These are phyloP conservation scores for Amylocarpus encephaloides DNA, from an alignment of 2,329 filamentous ascomycete genomes.

Conservation along the genomic window DNA sequence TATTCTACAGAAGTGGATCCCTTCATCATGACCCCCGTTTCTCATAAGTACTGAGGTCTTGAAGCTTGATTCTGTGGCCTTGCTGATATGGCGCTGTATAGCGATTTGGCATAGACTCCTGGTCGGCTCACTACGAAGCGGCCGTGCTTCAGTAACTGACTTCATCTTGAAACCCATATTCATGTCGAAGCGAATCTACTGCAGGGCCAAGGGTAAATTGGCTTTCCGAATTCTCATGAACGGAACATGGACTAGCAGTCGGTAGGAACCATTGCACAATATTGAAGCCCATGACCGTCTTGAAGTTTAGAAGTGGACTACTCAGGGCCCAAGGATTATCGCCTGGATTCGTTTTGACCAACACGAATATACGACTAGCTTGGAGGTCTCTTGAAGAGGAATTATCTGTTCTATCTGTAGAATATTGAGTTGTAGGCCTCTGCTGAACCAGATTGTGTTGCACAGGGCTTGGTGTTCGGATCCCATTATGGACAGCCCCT, in stretches of 20 bases:
- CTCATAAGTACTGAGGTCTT: neutral
- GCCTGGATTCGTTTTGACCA: constrained; percentile 62
- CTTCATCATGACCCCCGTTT: too few relatives aligned
- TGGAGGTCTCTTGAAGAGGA: constrained; percentile 18
- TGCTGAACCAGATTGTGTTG: too few relatives aligned
- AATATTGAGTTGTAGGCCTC: too few relatives aligned
- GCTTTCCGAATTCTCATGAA: constrained; percentile 58
- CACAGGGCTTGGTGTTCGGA: too few relatives aligned
- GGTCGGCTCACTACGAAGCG: too few relatives aligned
- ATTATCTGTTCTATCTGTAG: neutral
- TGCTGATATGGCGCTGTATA: neutral
- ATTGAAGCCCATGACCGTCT: constrained; percentile 69
- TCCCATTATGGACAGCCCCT: too few relatives aligned
- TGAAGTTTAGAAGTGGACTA: constrained; percentile 59
- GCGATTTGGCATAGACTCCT: neutral
- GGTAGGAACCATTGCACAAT: constrained; percentile 77
- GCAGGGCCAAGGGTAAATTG: constrained; percentile 62
- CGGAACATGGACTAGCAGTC: constrained; percentile 63
- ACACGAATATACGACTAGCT: constrained; percentile 66
- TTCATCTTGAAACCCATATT: constrained; percentile 1
- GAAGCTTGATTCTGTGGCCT: neutral
- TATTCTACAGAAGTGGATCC: too few relatives aligned
- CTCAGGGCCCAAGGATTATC: constrained; percentile 86
- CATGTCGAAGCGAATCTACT: constrained; percentile 46
- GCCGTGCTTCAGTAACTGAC: neutral